These are phyloP conservation scores for Ganoderma meredithae DNA, from an alignment of 1,284 basidiomycete genomes.

Conservation along the genomic window DNA sequence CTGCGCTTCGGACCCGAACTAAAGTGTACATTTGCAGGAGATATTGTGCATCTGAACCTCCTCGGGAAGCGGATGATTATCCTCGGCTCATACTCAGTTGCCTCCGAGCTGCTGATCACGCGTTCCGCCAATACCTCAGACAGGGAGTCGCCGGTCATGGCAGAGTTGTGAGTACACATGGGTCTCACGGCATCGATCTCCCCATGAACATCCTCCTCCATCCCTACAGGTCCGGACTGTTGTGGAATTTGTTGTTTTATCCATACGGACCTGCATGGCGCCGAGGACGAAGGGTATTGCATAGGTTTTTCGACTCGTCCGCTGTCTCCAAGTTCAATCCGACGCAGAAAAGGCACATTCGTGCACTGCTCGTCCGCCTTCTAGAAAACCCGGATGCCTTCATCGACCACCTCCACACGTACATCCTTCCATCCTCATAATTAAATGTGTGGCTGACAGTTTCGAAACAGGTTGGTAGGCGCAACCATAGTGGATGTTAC, in stretches of 20 bases:
- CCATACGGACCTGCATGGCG: background rate
- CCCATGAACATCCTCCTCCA: background rate
- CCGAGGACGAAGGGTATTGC: background rate
- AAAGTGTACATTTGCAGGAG: conserved; percentile 10
- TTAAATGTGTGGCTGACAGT: background rate
- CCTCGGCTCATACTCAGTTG: conserved; percentile 29
- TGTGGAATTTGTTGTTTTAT: background rate
- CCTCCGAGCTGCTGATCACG: conserved; percentile 49
- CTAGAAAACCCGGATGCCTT: background rate
- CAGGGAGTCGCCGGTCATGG: conserved; percentile 18
- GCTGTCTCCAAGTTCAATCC: background rate
- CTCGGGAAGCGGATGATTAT: conserved; percentile 21
- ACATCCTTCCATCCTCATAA: background rate
- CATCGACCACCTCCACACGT: background rate
- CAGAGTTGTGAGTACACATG: conserved; percentile 13
- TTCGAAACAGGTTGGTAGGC: background rate
- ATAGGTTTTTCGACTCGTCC: background rate
- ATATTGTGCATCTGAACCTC: conserved; percentile 24
- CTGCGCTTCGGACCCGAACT: background rate
- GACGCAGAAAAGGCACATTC: background rate
- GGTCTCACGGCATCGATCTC: too few species aligned
- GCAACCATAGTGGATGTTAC: background rate
- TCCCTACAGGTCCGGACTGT: background rate
- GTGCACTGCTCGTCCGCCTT: background rate
- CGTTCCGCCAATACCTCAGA: conserved; percentile 40